Conservation (phyloP, 768 basidiomycete genomes). For the Sutorius australiensis region DNA sequence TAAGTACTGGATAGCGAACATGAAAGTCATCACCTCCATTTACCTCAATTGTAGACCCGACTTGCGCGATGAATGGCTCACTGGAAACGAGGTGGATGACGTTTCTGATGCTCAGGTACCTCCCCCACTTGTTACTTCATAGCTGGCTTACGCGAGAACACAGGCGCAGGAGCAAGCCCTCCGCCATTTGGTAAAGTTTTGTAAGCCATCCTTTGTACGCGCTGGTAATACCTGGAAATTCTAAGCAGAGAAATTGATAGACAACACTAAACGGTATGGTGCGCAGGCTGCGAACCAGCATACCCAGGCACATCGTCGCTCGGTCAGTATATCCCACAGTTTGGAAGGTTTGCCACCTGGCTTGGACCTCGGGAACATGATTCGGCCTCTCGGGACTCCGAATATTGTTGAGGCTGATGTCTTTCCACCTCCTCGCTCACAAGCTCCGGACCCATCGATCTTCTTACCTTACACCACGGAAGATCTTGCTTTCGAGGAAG, state of each 20-base stretch:
- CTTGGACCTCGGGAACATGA: constrained; percentile 68
- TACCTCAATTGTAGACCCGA: constrained; percentile 97
- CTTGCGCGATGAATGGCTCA: constrained; percentile 95
- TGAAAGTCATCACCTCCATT: constrained; percentile 99
- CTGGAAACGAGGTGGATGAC: constrained; percentile 88
- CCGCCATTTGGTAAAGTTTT: constrained; percentile 92
- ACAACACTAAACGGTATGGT: constrained; percentile 90
- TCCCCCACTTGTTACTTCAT: constrained; percentile 1
- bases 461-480: constrained; percentile 92
- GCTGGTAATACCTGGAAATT: not conserved
- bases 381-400: constrained; percentile 71
- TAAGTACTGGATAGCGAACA: constrained; percentile 66
- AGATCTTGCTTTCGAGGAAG: constrained; percentile 92
- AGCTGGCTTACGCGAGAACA: constrained; percentile 10
- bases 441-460: constrained; percentile 76
- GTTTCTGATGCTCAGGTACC: constrained; percentile 85
- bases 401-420: constrained; percentile 84
- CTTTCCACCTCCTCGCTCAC: constrained; percentile 90
- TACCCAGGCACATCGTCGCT: constrained; percentile 67
- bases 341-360: constrained; percentile 74
- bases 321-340: constrained; percentile 80
- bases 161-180: constrained; percentile 95
- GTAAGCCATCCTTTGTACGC: constrained; percentile 43
- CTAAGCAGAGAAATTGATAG: constrained; percentile 35
- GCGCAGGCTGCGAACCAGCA: constrained; percentile 46